These are phyloP conservation scores for Bryoerythrophyllum caledonicum DNA, from an alignment of 225 moss, liverwort and hornwort genomes.

Conservation along the genomic window DNA sequence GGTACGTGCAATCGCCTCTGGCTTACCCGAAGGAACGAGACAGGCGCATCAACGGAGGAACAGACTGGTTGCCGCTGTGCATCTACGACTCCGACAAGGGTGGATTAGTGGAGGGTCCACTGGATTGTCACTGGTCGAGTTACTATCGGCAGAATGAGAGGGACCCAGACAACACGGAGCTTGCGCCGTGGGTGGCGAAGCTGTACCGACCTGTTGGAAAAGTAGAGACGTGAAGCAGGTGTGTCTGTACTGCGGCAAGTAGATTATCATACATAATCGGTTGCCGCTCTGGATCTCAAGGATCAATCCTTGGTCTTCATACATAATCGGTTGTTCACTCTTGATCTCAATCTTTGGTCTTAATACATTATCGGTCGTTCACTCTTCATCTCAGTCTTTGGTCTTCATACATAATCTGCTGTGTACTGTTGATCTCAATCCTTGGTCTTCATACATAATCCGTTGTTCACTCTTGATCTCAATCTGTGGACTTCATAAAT, in stretches of 20 bases:
- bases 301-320: too few relatives aligned
- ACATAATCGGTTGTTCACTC: not conserved
- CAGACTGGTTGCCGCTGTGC: conserved; percentile 68
- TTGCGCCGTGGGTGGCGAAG: conserved; percentile 84
- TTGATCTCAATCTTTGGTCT: not conserved
- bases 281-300: too few relatives aligned
- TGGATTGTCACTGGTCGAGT: conserved; percentile 72
- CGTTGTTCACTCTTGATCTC: too few relatives aligned
- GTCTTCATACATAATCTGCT: too few relatives aligned
- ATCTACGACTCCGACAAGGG: conserved; percentile 79
- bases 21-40: conserved; percentile 85
- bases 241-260: not conserved
- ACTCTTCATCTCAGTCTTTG: too few relatives aligned
- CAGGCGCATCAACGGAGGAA: conserved; percentile 56
- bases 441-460: too few relatives aligned
- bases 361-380: too few relatives aligned
- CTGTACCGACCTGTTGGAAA: conserved; percentile 46
- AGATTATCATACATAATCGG: too few relatives aligned
- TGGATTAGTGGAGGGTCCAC: conserved; percentile 54
- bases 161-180: conserved; percentile 75
- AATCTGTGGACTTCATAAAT: too few relatives aligned
- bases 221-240: conserved; percentile 11
- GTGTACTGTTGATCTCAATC: too few relatives aligned
- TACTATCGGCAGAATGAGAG: conserved; percentile 67
- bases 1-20: conserved; percentile 87